Evolutionary conservation across 441 rosid genomes (phyloP), one percentile per base, ranked within the genome.

Genomic region (Adansonia gregorii): DNA sequence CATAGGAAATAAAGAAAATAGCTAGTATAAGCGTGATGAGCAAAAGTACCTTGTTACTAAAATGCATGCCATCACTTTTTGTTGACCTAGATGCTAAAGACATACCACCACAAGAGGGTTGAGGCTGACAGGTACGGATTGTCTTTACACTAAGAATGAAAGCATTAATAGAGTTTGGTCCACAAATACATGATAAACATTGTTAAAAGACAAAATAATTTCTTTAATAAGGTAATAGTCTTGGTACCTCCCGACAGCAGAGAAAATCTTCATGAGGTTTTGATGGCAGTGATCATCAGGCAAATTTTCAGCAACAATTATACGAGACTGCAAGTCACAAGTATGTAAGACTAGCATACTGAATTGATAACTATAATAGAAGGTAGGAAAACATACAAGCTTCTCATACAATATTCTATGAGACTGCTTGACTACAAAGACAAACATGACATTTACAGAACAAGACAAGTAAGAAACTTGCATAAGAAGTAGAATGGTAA

Each of bases 211-310:
- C 65, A 27, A 75, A 43, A 64, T 49, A 64, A 75, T 14, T 65
- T 75, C 41, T 31, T 52, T 63, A 52, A 48, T 10, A 60, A 24
- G 56, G 67, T 69, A 69, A 67, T 63, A 14, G 49, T 64, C 56
- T 67, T 4, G 10, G 17, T 86, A 95, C 98, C 98, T 94, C 79
- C 98, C 98, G 82, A 94, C 92, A 49, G 92, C 78, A 77, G 99
- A 96, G 86, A 96, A 96, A 73, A 96, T 87, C 88, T 89, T 96
- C 98, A 94, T 90, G 65, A 96, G 96, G 70, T 93, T 93, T 83
- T 94, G 99, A 85, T 94, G 93, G 88, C 98, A 94, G 80, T 96
- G 99, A 86, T 94, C 98, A 80, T 96, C 99, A 0, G 99, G 99
- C 79, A 96, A 89, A 83, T 96, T 96, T 86, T 96, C 99, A 86